phyloP scores from a whole-genome alignment of 768 basidiomycete species.

The Tricholoma bakamatsutake region DNA sequence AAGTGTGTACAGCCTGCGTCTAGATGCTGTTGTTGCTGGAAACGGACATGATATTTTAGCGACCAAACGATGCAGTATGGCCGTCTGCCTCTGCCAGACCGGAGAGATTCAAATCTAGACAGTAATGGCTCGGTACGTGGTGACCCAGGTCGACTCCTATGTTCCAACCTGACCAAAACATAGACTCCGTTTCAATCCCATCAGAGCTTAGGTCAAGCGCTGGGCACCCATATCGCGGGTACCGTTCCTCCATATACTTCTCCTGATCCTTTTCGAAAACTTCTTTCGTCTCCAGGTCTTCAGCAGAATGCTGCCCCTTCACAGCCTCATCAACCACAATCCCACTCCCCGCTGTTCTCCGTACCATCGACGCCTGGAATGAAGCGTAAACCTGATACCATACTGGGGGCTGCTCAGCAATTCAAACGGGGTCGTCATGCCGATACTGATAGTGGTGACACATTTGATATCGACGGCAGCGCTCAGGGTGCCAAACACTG shows the following conservation, averaged over 20 bases:
- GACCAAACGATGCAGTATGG: constrained; percentile 58
- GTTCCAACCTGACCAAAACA: constrained; percentile 23
- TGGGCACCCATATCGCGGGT: constrained; percentile 46
- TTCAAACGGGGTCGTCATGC: constrained; percentile 42
- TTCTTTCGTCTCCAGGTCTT: constrained; percentile 32
- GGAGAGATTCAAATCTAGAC: constrained; percentile 52
- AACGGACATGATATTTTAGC: constrained; percentile 30
- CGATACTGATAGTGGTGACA: constrained; percentile 29
- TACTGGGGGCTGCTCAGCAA: constrained; percentile 25
- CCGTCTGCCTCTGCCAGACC: constrained; percentile 46
- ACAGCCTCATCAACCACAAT: constrained; percentile 27
- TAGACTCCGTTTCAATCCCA: constrained; percentile 49
- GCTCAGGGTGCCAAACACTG: constrained; percentile 74
- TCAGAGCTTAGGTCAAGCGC: constrained; percentile 58
- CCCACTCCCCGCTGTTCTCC: constrained; percentile 36
- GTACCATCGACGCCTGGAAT: constrained; percentile 31
- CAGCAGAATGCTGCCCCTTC: constrained; percentile 23
- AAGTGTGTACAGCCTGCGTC: constrained; percentile 30
- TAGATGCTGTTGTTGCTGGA: not conserved
- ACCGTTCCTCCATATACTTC: constrained; percentile 21
- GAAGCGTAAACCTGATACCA: constrained; percentile 46
- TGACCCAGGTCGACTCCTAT: constrained; percentile 13
- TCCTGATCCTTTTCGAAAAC: constrained; percentile 29
- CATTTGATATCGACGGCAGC: constrained; percentile 40
- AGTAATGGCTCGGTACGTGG: constrained; percentile 52